phyloP scores from a whole-genome alignment of 306 rosid species.

The Corylus americana region DNA sequence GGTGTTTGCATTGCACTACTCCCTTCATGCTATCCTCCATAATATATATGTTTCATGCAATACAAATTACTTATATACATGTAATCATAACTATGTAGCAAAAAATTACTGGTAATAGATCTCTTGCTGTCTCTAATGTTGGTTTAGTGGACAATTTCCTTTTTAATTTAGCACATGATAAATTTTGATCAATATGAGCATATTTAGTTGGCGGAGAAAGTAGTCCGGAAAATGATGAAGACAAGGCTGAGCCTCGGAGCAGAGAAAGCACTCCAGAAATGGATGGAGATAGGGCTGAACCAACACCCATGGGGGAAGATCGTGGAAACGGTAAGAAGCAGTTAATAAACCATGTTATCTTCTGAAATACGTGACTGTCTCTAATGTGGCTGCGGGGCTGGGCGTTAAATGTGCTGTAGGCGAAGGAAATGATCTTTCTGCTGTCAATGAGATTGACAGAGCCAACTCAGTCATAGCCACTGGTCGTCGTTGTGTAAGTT shows the following conservation, averaged over 20 bases:
- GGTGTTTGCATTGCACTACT: not conserved
- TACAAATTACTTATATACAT: not conserved
- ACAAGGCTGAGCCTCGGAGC: slow-evolving; percentile 10
- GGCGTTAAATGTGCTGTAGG: slow-evolving; percentile 44
- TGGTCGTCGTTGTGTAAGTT: slow-evolving; percentile 99
- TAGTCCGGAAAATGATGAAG: slow-evolving; percentile 34
- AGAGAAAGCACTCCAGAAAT: slow-evolving; percentile 9
- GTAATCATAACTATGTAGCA: not conserved
- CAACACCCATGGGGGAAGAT: slow-evolving; percentile 28
- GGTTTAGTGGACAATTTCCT: slow-evolving; percentile 6
- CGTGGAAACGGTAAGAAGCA: slow-evolving; percentile 38
- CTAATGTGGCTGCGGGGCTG: slow-evolving; percentile 31
- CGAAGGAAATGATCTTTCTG: slow-evolving; percentile 31
- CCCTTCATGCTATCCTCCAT: not conserved
- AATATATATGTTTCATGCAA: not conserved
- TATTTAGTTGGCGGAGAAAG: slow-evolving; percentile 39
- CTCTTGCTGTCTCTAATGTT: not conserved
- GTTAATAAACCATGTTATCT: slow-evolving; percentile 26
- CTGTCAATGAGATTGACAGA: slow-evolving; percentile 33
- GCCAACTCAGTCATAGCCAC: slow-evolving; percentile 36
- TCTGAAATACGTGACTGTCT: slow-evolving; percentile 27
- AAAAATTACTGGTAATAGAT: not conserved
- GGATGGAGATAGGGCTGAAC: slow-evolving; percentile 36
- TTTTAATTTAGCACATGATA: not conserved
- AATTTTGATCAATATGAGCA: slow-evolving; percentile 20